Base-by-base conservation (phyloP, 495 filamentous ascomycete species). In the Polyplosphaeria fusca region DNA sequence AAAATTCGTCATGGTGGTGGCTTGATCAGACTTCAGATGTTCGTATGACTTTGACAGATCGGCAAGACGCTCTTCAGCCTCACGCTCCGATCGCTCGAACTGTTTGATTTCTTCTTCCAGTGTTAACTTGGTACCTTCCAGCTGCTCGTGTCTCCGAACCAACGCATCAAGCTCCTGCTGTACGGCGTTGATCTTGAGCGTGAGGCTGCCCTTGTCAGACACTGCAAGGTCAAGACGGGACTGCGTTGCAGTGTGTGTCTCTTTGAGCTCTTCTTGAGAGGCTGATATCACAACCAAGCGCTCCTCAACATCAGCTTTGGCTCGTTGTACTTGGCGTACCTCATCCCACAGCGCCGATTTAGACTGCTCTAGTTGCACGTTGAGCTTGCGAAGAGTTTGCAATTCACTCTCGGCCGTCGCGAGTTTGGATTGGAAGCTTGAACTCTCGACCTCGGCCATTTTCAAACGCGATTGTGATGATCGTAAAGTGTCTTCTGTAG, bases 1-100 rank as follows among this genome's bases (percentile, higher is more conserved):
- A 7, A 35, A 14, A 28, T 14, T 25, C 5, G 27, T 39, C 41
- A 11, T 39, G 24, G 52, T 24, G 5, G 32, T 39, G 18, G 18
- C 20, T 20, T 39, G 54, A 13, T 48, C 16, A 5, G 49, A 5
- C 27, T 58, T 37, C 16, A 58, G 22, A 2, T 32, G 35, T 14
- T 24, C 23, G 11, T 58, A 47, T 14, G 54, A 49, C 12, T 11
- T 24, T 14, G 43, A 16, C n/a, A 23, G 20, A 23, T 28, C 38
- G 7, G 49, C 38, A 18, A 55, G 38, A 18, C 39, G 50, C 22
- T 25, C 50, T 23, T 53, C 30, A 7, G 14, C 7, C 7, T 7
- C 30, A 7, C 30, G 7, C 30, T 35, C 14, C 14, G 30, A 35
- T 7, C 30, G 30, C 14, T 35, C 30, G 14, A 7, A 35, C 14